Base-by-base conservation (phyloP, 2,329 filamentous ascomycete genomes). In the Rutstroemia sp. region DNA sequence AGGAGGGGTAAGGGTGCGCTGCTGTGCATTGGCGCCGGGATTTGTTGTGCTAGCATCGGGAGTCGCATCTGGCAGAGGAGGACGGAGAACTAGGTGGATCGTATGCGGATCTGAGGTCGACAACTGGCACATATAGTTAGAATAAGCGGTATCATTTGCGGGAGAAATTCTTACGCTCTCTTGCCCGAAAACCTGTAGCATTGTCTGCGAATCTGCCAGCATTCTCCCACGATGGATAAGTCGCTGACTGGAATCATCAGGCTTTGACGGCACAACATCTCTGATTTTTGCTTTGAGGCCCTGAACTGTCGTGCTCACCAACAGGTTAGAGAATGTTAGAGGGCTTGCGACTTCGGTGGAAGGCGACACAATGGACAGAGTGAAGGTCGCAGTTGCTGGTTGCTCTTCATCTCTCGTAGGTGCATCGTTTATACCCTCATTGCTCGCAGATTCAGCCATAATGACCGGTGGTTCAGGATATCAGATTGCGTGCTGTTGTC, bases 191-290 rank as follows among this genome's bases (percentile, higher is more conserved):
- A 85, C 69, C 39, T 81, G 76, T 23, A 75, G 65, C 70, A 86
- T 72, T 16, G 77, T 83, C 57, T 83, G 79, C 10, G 71, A 70
- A 39, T 84, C 80, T 50, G 76, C 67, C 48, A 86, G 70, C 48
- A 82, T 73, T 38, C 81, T 77, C 1, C 83, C 83, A 44, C 78
- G 74, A 63, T 85, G 77, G 39, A 86, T 86, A 57, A 86, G 70
- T 44, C 82, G 75, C 66, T 85, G 80, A 36, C 77, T 74, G 36
- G 81, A 75, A 58, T 82, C 75, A 16, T 74, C 63, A 3, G 81
- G 81, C 51, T 74, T 77, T 46, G 76, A 67, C 23, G 74, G 70
- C 44, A 84, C 66, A 3, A 68, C 65, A 63, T 81, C 73, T 34
- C 80, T 78, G 57, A 86, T 82, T 65, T 72, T 79, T 45, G 77